Evolutionary conservation across 352 stramenopile species (phyloP).

Genomic region (Globisporangium camurandrum): DNA sequence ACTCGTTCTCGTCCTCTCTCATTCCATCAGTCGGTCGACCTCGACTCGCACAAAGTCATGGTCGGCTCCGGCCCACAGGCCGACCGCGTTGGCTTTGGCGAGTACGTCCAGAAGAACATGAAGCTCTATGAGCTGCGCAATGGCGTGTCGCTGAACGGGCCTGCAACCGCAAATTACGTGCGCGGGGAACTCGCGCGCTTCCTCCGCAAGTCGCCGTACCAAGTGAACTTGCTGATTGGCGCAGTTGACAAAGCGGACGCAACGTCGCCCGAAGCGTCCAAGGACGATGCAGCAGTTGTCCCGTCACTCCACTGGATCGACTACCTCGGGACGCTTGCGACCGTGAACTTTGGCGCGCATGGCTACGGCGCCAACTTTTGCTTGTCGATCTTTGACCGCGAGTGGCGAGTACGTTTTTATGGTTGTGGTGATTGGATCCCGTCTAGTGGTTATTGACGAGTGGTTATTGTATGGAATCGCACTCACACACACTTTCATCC

Average conservation of each 20-base stretch:
- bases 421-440: background rate
- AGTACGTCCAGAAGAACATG: constrained; percentile 90
- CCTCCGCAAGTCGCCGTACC: constrained; percentile 76
- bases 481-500: background rate
- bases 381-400: constrained; percentile 81
- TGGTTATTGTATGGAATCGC: background rate
- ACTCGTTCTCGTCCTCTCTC: background rate
- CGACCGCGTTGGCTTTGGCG: constrained; percentile 75
- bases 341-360: constrained; percentile 84
- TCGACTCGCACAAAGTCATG: constrained; percentile 82
- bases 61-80: constrained; percentile 67
- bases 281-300: constrained; percentile 15
- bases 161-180: constrained; percentile 81
- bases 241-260: constrained; percentile 53
- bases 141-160: constrained; percentile 73
- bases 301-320: constrained; percentile 87
- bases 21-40: constrained; percentile 33
- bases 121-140: constrained; percentile 88
- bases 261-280: constrained; percentile 17
- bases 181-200: constrained; percentile 72
- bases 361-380: constrained; percentile 83
- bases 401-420: constrained; percentile 56
- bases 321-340: constrained; percentile 79
- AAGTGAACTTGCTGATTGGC: constrained; percentile 81
- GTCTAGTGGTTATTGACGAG: too few species aligned